Evolutionary conservation across 441 rosid genomes (phyloP), one percentile per base, ranked within the genome.

Genomic region (Lepidium campestre): DNA sequence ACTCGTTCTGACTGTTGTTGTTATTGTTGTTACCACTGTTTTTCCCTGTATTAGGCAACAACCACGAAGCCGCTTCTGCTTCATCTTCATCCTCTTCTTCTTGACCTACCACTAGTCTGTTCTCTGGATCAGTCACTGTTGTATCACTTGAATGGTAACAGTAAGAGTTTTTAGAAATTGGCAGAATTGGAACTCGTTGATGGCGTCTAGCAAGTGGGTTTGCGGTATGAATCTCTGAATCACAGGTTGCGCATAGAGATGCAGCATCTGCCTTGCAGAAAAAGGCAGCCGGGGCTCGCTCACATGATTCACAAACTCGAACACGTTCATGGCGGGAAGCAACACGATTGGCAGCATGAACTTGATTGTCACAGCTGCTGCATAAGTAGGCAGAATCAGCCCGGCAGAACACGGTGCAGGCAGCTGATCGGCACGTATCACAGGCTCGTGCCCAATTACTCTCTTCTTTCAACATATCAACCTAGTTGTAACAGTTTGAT

Each of bases 191-290:
- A 27, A 93, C 85, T 5, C 99, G 86, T 31, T 83, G 91, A 79
- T 93, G 99, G 67, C 99, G 95, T 75, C 93, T 82, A 6, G 97
- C 97, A 2, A 93, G 89, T 1, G 96, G 92, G 71, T 93, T 93
- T 27, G 96, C 97, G 0, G 96, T 86, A 73, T 93, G 99, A 73
- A 93, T 85, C 22, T 86, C 89, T 10, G 90, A 80, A 47, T 93
- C 97, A 36, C 99, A 93, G 45, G 89, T 62, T 5, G 74, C 36
- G 61, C 99, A 93, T 19, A 93, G 86, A 19, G 96, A 89, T 2
- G 97, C 99, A 1, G 97, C 90, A 31, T 93, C 97, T 2, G 99
- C 96, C 84, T 91, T 91, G 82, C 99, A 91, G 5, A 85, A 52
- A 60, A 87, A 86, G 34, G 89, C 87, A 11, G 99, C 99, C 0